Conservation (phyloP, 2,329 filamentous ascomycete species). For the Diaporthe humulicola region DNA sequence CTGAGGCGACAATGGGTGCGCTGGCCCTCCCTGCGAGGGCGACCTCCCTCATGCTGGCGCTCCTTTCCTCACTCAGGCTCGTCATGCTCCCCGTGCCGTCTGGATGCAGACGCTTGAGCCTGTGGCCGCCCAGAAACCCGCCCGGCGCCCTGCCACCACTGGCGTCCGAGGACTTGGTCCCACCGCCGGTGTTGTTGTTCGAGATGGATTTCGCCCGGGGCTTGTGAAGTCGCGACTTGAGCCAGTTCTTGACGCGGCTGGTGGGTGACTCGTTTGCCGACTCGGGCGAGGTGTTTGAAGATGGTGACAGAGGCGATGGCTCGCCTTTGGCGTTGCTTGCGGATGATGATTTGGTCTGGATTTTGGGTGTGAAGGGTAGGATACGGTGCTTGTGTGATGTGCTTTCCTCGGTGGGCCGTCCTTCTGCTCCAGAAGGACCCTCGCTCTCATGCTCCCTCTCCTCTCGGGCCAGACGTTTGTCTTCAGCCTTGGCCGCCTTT, state of each 20-base stretch:
- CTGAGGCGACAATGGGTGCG: constrained; percentile 43
- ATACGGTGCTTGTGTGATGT: constrained; percentile 30
- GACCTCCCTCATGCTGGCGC: constrained; percentile 50
- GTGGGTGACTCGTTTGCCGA: constrained; percentile 43
- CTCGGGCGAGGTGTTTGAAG: constrained; percentile 34
- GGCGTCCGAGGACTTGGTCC: constrained; percentile 7
- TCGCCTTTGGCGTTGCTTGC: constrained; percentile 29
- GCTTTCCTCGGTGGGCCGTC: constrained; percentile 44
- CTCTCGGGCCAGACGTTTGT: constrained; percentile 60
- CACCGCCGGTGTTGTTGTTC: constrained; percentile 34
- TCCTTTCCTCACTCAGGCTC: constrained; percentile 42
- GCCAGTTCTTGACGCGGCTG: constrained; percentile 56
- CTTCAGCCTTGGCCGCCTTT: constrained; percentile 61
- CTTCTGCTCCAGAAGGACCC: neutral
- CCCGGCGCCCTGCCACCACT: constrained; percentile 20
- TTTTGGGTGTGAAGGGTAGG: constrained; percentile 37
- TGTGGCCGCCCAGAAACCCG: constrained; percentile 58
- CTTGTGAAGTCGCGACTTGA: constrained; percentile 56
- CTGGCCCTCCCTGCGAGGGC: constrained; percentile 46
- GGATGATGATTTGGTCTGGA: constrained; percentile 38
- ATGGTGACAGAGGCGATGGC: constrained; percentile 36
- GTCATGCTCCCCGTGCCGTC: constrained; percentile 51
- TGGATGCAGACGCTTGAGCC: constrained; percentile 45
- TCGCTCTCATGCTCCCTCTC: constrained; percentile 47
- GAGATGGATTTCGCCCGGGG: constrained; percentile 47